Base-by-base conservation (phyloP, 495 filamentous ascomycete species). In the Staphylotrichum longicolle region DNA sequence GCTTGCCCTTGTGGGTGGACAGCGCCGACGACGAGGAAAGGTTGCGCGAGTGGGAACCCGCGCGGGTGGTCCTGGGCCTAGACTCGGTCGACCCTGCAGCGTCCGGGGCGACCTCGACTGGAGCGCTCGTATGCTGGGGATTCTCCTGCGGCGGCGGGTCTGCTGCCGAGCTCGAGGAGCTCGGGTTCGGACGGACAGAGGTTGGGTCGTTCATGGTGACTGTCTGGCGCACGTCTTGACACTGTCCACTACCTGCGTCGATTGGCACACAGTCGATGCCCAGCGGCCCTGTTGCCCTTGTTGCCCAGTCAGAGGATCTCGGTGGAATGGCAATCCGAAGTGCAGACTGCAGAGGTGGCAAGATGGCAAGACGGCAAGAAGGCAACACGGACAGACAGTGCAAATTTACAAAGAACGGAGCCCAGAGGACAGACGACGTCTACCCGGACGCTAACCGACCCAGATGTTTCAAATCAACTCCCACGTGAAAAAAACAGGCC, bases 1-100 rank as follows among this genome's bases (percentile, higher is more conserved):
- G 77, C 42, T 78, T 73, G 54, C 80, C 74, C 66, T 86, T 87
- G 52, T 78, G 77, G 57, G 61, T 78, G 37, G 79, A 61, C 6
- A 72, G 63, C 27, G 50, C 50, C 30, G 70, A 70, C 12, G 70
- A 68, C 2, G 71, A 66, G 5, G 63, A 64, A 5, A 67, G 47
- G 39, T 11, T 70, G 15, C 60, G 67, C 66, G 37, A 69, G 40
- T 67, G 67, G 33, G 64, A 70, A 46, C 51, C 56, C 14, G 60
- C 40, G 54, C 60, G 63, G 32, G 59, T 65, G 35, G 57, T n/a
- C 20, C 30, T 62, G 63, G 51, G 46, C 57, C 49, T 65, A 30
- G 63, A 58, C 37, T 41, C 52, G 45, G 44, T 44, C 10, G 14
- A 7, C 7, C n/a, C 30, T 12, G 48, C 33, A 20, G 44, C 32